Percentiles rank a stretch among this genome's conserved stretches.
Evolutionary conservation across 164 flowering plant genomes (phyloP).

Genomic region (Liquidambar formosana): DNA sequence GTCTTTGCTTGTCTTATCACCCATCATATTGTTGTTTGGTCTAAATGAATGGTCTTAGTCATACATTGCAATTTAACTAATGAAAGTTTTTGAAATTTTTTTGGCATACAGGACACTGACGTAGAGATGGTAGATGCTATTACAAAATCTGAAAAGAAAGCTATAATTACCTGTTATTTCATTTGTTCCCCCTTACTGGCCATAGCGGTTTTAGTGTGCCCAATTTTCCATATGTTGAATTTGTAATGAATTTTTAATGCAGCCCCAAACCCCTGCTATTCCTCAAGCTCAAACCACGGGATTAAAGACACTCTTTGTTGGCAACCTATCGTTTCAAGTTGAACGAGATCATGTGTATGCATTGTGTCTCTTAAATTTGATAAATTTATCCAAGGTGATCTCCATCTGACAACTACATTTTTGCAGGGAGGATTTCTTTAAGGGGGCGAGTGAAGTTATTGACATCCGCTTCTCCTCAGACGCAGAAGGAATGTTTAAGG

Average conservation of each 20-base stretch:
- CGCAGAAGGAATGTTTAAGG: constrained; percentile 58
- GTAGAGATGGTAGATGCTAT: constrained; percentile 73
- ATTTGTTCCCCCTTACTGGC: not conserved
- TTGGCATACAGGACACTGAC: constrained; percentile 43
- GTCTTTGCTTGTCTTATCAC: no score
- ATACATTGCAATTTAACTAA: not conserved
- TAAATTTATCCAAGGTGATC: not conserved
- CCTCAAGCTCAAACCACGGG: constrained; percentile 40
- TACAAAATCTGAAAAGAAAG: constrained; percentile 32
- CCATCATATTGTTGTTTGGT: no score
- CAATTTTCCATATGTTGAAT: not conserved
- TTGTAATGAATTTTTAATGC: constrained; percentile 13
- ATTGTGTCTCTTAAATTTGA: not conserved
- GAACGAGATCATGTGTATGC: constrained; percentile 72
- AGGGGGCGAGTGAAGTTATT: constrained; percentile 61
- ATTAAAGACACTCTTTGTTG: constrained; percentile 69
- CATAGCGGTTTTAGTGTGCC: not conserved
- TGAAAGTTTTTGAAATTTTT: not conserved
- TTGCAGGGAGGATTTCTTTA: constrained; percentile 66
- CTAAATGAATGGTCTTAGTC: no score
- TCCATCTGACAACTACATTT: not conserved
- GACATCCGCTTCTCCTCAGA: constrained; percentile 62
- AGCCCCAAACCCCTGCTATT: constrained; percentile 71
- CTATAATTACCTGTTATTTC: constrained; percentile 26
- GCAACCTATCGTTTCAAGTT: constrained; percentile 62